Evolutionary conservation across 164 flowering plant genomes (phyloP).

Genomic region (Protea cynaroides): DNA sequence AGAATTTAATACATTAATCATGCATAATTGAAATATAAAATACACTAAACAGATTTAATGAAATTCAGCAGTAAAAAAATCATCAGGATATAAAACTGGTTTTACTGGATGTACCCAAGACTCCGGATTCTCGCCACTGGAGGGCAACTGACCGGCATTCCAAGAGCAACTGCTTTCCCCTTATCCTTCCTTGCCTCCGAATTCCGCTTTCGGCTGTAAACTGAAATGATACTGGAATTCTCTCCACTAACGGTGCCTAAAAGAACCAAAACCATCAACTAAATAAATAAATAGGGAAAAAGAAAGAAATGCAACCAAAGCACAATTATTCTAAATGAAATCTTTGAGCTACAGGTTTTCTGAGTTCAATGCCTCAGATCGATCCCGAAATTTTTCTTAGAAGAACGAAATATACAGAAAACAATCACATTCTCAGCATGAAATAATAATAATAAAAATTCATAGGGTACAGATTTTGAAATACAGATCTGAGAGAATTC

Average conservation of each 20-base stretch:
- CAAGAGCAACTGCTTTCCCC: conserved; percentile 20
- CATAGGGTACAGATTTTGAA: background rate
- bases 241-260: conserved; percentile 1
- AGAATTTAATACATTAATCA: too few relatives aligned
- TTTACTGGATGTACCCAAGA: conserved; percentile 10
- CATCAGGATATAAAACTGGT: too few relatives aligned
- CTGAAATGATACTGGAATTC: conserved; percentile 16
- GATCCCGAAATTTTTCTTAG: background rate
- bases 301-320: too few relatives aligned
- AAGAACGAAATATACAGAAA: background rate
- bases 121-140: conserved; percentile 11
- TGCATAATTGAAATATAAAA: too few relatives aligned
- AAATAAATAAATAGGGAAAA: too few relatives aligned
- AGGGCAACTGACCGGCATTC: conserved; percentile 17
- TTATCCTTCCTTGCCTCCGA: conserved; percentile 24
- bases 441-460: background rate
- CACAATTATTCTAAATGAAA: background rate
- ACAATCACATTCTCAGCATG: background rate
- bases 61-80: too few relatives aligned
- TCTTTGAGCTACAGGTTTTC: background rate
- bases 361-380: background rate
- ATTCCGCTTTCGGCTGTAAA: conserved; percentile 21
- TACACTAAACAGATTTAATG: too few relatives aligned
- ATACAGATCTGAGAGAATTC: background rate
- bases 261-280: background rate